phyloP scores from a whole-genome alignment of 805 yeast species.

The Huiozyma naganishii region DNA sequence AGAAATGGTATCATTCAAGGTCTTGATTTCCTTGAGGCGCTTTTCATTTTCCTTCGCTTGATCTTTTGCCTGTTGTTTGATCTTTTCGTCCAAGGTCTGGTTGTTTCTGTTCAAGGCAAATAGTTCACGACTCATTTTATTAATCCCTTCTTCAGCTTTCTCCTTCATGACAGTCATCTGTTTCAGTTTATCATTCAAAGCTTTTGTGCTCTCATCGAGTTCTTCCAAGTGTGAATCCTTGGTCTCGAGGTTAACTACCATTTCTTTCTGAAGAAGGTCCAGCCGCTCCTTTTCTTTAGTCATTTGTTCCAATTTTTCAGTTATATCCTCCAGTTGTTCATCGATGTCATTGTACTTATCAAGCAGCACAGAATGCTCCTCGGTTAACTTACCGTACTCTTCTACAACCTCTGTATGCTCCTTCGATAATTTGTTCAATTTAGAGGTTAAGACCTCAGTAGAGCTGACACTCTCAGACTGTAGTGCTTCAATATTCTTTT shows the following conservation, averaged over 20 bases:
- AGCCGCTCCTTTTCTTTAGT: constrained; percentile 16
- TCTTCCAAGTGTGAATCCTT: constrained; percentile 9
- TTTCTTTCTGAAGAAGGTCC: constrained; percentile 23
- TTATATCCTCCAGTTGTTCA: constrained; percentile 4
- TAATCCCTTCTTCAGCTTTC: constrained; percentile 76
- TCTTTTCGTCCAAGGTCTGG: constrained; percentile 36
- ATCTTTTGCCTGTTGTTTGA: constrained; percentile 36
- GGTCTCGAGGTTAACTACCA: constrained; percentile 28
- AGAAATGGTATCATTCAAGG: constrained; percentile 12
- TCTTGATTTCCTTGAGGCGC: constrained; percentile 15
- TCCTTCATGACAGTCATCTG: constrained; percentile 32
- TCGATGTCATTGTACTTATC: constrained; percentile 10
- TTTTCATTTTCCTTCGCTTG: constrained; percentile 27
- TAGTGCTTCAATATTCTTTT: constrained; percentile 21
- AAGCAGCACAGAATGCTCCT: constrained; percentile 4
- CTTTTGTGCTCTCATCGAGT: constrained; percentile 11
- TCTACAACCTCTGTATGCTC: constrained; percentile 6
- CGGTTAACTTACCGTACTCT: constrained; percentile 2
- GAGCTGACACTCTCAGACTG: constrained; percentile 21
- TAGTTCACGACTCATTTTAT: constrained; percentile 80
- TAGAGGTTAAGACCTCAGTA: constrained; percentile 13
- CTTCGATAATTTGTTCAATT: constrained; percentile 5
- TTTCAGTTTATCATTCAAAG: constrained; percentile 20
- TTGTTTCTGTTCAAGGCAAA: constrained; percentile 54
- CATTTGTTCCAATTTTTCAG: constrained; percentile 12